Conservation (phyloP, 1,284 basidiomycete genomes). For the Cerioporus squamosus region DNA sequence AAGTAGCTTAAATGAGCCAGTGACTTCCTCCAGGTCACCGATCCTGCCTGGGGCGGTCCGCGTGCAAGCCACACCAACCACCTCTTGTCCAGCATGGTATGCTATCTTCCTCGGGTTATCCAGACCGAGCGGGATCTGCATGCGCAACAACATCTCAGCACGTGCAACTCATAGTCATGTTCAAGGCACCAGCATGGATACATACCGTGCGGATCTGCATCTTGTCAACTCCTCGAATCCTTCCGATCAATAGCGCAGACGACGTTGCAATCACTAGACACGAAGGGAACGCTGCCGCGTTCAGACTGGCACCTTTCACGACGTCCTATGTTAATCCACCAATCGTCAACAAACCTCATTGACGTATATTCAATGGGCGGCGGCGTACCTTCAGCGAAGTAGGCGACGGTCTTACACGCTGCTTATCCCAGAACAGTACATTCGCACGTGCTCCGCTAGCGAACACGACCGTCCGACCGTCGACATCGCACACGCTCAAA, state of each 20-base stretch:
- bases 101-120: conserved; percentile 70
- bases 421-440: conserved; percentile 70
- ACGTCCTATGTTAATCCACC: conserved; percentile 53
- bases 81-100: conserved; percentile 54
- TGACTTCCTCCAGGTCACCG: conserved; percentile 52
- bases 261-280: conserved; percentile 64
- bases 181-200: not conserved
- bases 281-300: conserved; percentile 49
- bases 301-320: conserved; percentile 55
- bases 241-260: conserved; percentile 64
- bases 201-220: conserved; percentile 81
- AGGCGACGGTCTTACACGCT: conserved; percentile 69
- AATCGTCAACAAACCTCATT: not conserved
- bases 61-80: conserved; percentile 69
- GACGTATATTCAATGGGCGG: conserved; percentile 15
- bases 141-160: not conserved
- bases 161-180: too few relatives aligned
- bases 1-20: conserved; percentile 68
- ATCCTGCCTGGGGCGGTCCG: conserved; percentile 56
- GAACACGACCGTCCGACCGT: conserved; percentile 58
- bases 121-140: conserved; percentile 68
- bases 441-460: conserved; percentile 68
- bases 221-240: conserved; percentile 74
- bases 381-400: conserved; percentile 70
- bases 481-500: conserved; percentile 55